Evolutionary conservation across 805 yeast species (phyloP), one percentile per base, ranked within the genome.

Genomic region (Saccharomyces paradoxus): DNA sequence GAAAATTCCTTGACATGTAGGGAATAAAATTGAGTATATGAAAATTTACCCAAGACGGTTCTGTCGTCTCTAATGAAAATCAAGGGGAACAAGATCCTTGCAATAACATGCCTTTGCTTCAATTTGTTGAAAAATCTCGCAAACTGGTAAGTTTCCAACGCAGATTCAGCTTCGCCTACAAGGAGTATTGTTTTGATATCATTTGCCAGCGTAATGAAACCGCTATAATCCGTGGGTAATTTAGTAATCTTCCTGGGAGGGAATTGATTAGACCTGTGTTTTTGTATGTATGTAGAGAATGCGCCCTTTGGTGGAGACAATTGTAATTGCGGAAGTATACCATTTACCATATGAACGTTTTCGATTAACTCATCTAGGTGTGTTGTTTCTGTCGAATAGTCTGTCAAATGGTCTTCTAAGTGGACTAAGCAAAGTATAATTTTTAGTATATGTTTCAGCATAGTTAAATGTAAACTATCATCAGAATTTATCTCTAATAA

Each of bases 61-160:
- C 77, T 77, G 64, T 85, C 83, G 62, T 85, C 87, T 56, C 89
- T 72, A 8, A 86, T 72, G 26, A 85, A 70, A 61, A 79, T 82
- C 24, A 84, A 69, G 53, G 85, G 88, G 60, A 83, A 77, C 10
- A 83, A 60, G 1, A 87, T 86, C 56, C 91, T 75, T 1, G 84
- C 77, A n/a, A 87, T 50, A 1, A 71, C 72, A 60, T 74, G 77
- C 50, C 62, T 62, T 50, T 73, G 77, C 4, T 59, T 51, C 2
- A 61, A 52, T 46, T 70, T 64, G 41, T 72, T 69, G 58, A 74
- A 74, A 52, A 67, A 67, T 14, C 55, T 52, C 0, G 73, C 70
- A 57, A 68, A 73, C 41, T 66, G 67, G 2, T 65, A 53, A 6
- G 69, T 57, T 53, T 74, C 77, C 10, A 62, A 37, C 0, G 68